Percentiles rank a stretch among this genome's conserved stretches.
Evolutionary conservation across 1,139 yeast genomes (phyloP).

Genomic region (Yamadazyma sp.): DNA sequence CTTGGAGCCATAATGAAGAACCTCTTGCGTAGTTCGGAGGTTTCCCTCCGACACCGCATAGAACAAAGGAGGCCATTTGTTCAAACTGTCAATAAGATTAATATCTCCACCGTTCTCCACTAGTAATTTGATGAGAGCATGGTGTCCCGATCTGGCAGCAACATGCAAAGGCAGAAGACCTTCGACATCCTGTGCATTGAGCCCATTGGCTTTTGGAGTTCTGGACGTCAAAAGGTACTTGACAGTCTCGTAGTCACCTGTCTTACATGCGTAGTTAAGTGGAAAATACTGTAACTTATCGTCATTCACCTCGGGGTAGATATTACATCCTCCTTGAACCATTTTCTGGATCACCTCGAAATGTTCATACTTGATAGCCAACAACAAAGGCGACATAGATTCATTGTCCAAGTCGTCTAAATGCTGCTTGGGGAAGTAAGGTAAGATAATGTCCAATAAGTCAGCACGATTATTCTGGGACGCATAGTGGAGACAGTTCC

Average conservation of each 20-base stretch:
- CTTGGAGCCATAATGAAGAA: slow-evolving; percentile 73
- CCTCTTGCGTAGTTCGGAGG: slow-evolving; percentile 63
- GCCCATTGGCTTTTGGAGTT: slow-evolving; percentile 21
- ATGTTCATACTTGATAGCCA: slow-evolving; percentile 74
- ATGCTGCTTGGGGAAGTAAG: slow-evolving; percentile 34
- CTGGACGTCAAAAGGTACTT: slow-evolving; percentile 49
- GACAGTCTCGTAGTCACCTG: slow-evolving; percentile 74
- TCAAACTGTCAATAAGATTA: slow-evolving; percentile 77
- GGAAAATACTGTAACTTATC: slow-evolving; percentile 69
- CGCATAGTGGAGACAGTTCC: slow-evolving; percentile 87
- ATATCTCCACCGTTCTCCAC: slow-evolving; percentile 75
- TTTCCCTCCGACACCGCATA: slow-evolving; percentile 91
- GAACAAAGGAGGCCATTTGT: slow-evolving; percentile 92
- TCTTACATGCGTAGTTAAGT: slow-evolving; percentile 83
- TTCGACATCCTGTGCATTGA: slow-evolving; percentile 72
- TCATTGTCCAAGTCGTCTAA: slow-evolving; percentile 64
- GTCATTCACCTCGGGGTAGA: slow-evolving; percentile 54
- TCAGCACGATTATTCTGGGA: slow-evolving; percentile 67
- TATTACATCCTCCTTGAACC: slow-evolving; percentile 51
- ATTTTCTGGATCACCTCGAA: slow-evolving; percentile 49
- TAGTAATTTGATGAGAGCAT: slow-evolving; percentile 63
- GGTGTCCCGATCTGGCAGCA: slow-evolving; percentile 82
- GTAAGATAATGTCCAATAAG: slow-evolving; percentile 46
- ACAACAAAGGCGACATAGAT: slow-evolving; percentile 75
- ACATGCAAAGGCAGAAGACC: slow-evolving; percentile 89